A percentile compares a stretch with the other conserved stretches of the same genome.
These are phyloP conservation scores for Maudiozyma saulgeensis DNA, from an alignment of 805 yeast genomes.

Conservation along the genomic window DNA sequence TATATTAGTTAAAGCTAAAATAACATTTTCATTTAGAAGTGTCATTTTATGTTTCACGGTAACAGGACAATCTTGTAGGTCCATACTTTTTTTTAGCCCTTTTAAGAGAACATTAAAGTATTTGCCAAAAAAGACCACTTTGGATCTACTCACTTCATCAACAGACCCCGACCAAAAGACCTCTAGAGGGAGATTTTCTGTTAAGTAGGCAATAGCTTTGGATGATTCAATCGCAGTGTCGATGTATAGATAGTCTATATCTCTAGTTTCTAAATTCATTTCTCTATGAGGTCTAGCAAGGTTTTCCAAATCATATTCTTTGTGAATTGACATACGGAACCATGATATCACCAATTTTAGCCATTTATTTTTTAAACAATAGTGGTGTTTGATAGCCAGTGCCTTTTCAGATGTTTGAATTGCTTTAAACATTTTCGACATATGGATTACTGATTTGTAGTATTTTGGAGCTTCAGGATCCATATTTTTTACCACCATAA, in stretches of 20 bases:
- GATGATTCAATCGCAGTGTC: slow-evolving; percentile 62
- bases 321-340: slow-evolving; percentile 44
- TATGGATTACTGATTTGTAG: slow-evolving; percentile 26
- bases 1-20: slow-evolving; percentile 57
- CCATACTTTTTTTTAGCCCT: slow-evolving; percentile 33
- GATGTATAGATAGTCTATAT: slow-evolving; percentile 39
- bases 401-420: slow-evolving; percentile 21
- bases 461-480: slow-evolving; percentile 19
- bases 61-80: slow-evolving; percentile 29
- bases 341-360: slow-evolving; percentile 41
- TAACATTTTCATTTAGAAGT: slow-evolving; percentile 51
- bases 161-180: slow-evolving; percentile 47
- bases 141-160: slow-evolving; percentile 43
- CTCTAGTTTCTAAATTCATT: slow-evolving; percentile 31
- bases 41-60: slow-evolving; percentile 44
- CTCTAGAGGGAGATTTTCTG: slow-evolving; percentile 50
- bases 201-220: slow-evolving; percentile 43
- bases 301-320: slow-evolving; percentile 28
- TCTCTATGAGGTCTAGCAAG: slow-evolving; percentile 28
- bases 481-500: slow-evolving; percentile 20
- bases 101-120: slow-evolving; percentile 53
- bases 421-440: slow-evolving; percentile 28
- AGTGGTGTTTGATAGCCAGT: slow-evolving; percentile 34
- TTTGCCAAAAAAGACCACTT: slow-evolving; percentile 55
- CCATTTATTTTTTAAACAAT: slow-evolving; percentile 38